Base-by-base conservation (phyloP, 148 eudicot species). In the Amaranthus palmeri region DNA sequence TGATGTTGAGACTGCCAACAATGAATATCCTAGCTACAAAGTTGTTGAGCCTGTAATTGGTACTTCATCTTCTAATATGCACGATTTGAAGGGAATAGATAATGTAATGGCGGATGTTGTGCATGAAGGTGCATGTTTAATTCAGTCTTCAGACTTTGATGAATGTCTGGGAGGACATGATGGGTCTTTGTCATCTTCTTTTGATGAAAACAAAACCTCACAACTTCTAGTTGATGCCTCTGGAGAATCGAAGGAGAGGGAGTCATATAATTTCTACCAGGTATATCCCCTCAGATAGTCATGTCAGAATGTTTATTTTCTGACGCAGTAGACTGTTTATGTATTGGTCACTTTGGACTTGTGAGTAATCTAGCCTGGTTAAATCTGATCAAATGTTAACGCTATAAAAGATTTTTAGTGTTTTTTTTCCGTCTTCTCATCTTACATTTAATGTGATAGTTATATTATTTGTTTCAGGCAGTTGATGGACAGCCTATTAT, bases 401-500 rank as follows among this genome's bases (percentile, higher is more conserved):
- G 36, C 36, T 25, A 25, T 2, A 25, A 25, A 25, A 25, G 36
- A 25, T 25, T 25, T 1, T 25, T 25, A 25, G 36, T 25, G 36
- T 25, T 25, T 25, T 25, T 25, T 25, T 25, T 2, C 36, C 0
- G 36, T 25, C 36, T 25, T 25, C 36, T 25, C 36, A 0, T 25
- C 36, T 25, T 25, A 25, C 2, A 25, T 40, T 42, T 68, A 56
- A 69, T 17, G 61, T 58, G 63, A 14, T 64, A 55, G 46, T 52
- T 61, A 50, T 45, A 47, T 44, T 65, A 67, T 47, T 48, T 80
- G 49, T 84, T 81, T 67, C 91, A 95, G 99, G 93, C 90, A 67
- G 82, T 86, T 82, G 99, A 95, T 83, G 99, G 99, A 72, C 99
- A 95, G 80, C 85, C 90, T 75, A 76, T 92, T 61, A 86, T 88